Evolutionary conservation across 208 protist genomes (phyloP), one percentile per base, ranked within the genome.

Genomic region (Jaenimonas drosophilae): DNA sequence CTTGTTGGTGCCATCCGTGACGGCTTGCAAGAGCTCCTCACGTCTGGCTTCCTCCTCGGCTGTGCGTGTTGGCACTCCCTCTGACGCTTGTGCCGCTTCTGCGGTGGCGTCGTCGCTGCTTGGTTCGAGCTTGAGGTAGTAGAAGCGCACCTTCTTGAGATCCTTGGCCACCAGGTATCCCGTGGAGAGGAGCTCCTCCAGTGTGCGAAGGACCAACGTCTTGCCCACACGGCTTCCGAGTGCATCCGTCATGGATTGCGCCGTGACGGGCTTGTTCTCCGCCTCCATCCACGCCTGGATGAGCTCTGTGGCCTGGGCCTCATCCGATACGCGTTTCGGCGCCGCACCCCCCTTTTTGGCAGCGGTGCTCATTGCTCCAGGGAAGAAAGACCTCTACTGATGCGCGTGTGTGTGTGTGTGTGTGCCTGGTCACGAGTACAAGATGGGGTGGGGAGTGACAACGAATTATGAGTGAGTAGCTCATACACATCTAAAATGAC

Each of bases 151-250:
- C 57, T 87, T 88, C 38, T 90, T 94, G 2, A 90, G 53, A 26
- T 90, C 81, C 51, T 94, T 94, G 12, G 46, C 53, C 16, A 67
- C 59, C 1, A 94, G 73, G 33, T 60, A 68, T n/a, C 51, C 32
- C 24, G 75, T 50, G 1, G 47, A 33, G 14, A 70, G 46, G 9
- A 81, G 74, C 31, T 72, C 64, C 23, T 90, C 80, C 6, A 94
- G 54, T 16, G 64, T 76, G 34, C 65, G 76, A 53, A 87, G 80
- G 2, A 90, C 52, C 4, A 84, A 43, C 21, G 73, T 7, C 43
- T 94, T 94, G n/a, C 66, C 28, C 23, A 87, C 69, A 21, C 73
- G 74, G 36, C 86, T 94, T 20, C 86, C 86, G 21, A 94, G 60
- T 3, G 86, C 78, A 47, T 94, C 80, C 16, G 81, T 85, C 26